Evolutionary conservation across 148 eudicot genomes (phyloP), one percentile per base, ranked within the genome.

Genomic region (Oxyria digyna): DNA sequence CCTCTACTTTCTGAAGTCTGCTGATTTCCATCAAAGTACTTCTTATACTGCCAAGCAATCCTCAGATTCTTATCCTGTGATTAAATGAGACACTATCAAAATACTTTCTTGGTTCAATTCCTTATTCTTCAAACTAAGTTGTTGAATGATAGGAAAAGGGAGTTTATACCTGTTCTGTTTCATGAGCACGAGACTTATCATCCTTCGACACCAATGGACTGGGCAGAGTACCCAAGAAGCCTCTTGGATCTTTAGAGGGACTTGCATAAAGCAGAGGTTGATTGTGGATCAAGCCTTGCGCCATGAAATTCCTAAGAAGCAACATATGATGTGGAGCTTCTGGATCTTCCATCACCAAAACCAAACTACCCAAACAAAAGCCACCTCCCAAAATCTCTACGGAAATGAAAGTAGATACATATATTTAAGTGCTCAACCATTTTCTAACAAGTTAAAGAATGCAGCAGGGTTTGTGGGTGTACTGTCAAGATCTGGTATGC

Each of bases 301-400:
- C 85, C 98, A 94, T 94, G 70, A 94, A 94, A 84, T 86, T 89
- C 69, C 98, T 87, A 71, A 94, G 74, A 77, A 94, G 78, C 54
- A 94, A 77, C 98, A 94, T 87, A 84, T 90, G 97, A 78, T 94
- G 98, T 31, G 98, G 98, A 50, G 97, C 98, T 83, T 94, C 97
- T 13, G 86, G 74, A 77, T 94, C 98, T 78, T 94, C 98, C 92
- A 94, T 94, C 64, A 94, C 81, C 95, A 94, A 82, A 62, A 94
- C 77, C 38, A 94, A 78, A 78, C 98, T 88, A 66, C 98, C 97
- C 79, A 94, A 76, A 69, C 85, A 73, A 52, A 85, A 90, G 46
- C 97, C 98, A 81, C 98, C 98, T 21, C 97, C 98, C 74, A 94
- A 79, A 71, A 94, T 94, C 74, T 84, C 98, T 94, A 23, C 11